A percentile compares a stretch with the other conserved stretches of the same genome.
Evolutionary conservation across 1,284 basidiomycete species (phyloP).

Genomic region (Rhodotorula sp.): DNA sequence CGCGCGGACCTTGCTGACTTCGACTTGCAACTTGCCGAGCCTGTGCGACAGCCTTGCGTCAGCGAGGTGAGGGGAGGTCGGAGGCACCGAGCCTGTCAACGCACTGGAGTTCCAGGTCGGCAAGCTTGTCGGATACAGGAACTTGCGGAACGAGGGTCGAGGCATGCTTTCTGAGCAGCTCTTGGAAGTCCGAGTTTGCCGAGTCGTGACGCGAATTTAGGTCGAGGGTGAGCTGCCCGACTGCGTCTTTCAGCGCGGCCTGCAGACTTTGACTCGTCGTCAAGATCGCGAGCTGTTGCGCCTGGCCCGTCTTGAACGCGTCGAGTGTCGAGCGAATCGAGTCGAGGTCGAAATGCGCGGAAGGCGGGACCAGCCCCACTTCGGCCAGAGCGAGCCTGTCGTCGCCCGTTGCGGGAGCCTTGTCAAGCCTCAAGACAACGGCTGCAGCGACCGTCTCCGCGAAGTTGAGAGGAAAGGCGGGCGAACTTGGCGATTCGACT

Average conservation of each 20-base stretch:
- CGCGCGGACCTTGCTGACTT: too few species aligned
- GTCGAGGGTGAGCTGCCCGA: slow-evolving; percentile 10
- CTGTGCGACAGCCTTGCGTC: background rate
- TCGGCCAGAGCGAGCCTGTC: background rate
- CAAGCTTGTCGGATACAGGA: background rate
- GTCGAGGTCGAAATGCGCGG: slow-evolving; percentile 5
- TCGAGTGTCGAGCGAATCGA: background rate
- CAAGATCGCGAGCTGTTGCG: background rate
- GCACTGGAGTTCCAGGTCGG: slow-evolving; percentile 24
- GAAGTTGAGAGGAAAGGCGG: background rate
- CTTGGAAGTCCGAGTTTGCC: slow-evolving; percentile 2
- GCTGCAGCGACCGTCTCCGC: background rate
- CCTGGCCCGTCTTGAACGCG: background rate
- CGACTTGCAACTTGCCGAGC: slow-evolving; percentile 14
- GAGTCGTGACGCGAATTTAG: slow-evolving; percentile 11
- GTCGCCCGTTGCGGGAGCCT: background rate
- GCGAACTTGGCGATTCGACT: background rate
- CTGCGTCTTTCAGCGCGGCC: background rate
- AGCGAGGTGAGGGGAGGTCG: background rate
- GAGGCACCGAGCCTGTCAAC: background rate
- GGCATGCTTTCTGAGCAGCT: background rate
- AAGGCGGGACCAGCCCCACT: background rate
- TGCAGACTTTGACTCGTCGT: background rate
- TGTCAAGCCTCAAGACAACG: background rate
- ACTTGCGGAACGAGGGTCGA: background rate